Base-by-base conservation (phyloP, 768 basidiomycete species). In the Phanerodontia chrysosporium region DNA sequence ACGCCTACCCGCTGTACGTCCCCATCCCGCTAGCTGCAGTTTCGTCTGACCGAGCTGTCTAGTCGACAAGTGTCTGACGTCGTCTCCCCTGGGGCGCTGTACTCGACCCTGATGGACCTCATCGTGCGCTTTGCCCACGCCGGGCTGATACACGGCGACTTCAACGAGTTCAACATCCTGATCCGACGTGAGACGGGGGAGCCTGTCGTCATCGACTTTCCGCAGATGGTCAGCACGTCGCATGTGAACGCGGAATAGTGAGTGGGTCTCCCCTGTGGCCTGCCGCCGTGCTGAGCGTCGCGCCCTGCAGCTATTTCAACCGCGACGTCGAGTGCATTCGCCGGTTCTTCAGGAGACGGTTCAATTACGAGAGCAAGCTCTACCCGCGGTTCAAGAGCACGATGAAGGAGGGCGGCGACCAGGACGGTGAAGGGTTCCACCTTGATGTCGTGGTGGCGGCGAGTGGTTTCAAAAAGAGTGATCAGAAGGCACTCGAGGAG, bases 111-210 rank as follows among this genome's bases (percentile, higher is more conserved):
- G 46, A 98, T 98, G 97, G 92, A 94, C 71, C 78, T 98, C 60
- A 94, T 98, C 69, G 93, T 98, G 58, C 91, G 94, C 55, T 89
- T 98, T 67, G 95, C 96, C 5, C 86, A 84, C 36, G 85, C 90
- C 16, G 97, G 97, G 5, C 82, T 99, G n/a, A 98, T 99, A 53
- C 97, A 99, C 67, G 95, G 97, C 44, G 97, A 99, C 67, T 99
- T 91, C 75, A 99, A 99, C 75, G 97, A 99, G 70, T 99, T 98
- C 78, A 98, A 99, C 72, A 95, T 99, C 64, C 85, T 99, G 61
- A 94, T 99, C 65, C 83, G 83, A 36, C 83, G 90, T 48, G 86
- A 87, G 55, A 77, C 73, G 46, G 82, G 82, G 12, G 86, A 92
- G 66, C 91, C 95, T 7, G 74, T 98, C 54, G 85, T 99, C 45